Evolutionary conservation across 345 rosid genomes (phyloP), one percentile per base, ranked within the genome.

Genomic region (Salix arbutifolia): DNA sequence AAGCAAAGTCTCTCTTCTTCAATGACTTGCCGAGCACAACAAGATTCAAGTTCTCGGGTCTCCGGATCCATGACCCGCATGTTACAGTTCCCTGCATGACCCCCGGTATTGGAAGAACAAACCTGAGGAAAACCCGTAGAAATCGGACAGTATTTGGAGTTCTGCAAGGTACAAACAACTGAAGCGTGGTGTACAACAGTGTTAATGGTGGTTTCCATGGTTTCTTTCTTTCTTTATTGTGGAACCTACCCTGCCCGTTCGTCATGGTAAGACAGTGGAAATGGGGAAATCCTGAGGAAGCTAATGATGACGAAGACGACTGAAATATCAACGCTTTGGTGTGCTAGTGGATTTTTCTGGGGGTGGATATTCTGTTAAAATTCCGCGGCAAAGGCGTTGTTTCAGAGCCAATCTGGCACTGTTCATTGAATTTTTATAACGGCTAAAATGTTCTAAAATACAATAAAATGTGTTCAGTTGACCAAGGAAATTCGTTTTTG

Each of bases 61-160:
- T 86, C 70, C 94, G 92, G 87, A 95, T 91, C 99, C 99, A 93
- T 78, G 99, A 89, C 72, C 97, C 96, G 74, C 93, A 91, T 60
- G 89, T 86, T 71, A 91, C 91, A 66, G 84, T 68, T 28, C 83
- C 89, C 28, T 81, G 76, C 23, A 82, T 83, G 82, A 71, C 82
- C 84, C 91, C 93, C 12, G 44, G 44, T 40, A 40, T 10, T 40
- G 4, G 44, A 40, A 10, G 44, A 40, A 40, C 14, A 40, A 40
- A 40, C 44, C 14, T 40, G 44, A 40, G 44, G 44, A 2, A 40
- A 40, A 40, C 13, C 44, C 13, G 14, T 13, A 9, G 13, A 40
- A 40, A 40, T 4, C 14, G 50, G 60, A 52, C 10, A 52, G 19
- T 52, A 19, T 52, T 52, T 19, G 3, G 60, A 52, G 60, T 52